phyloP scores from a whole-genome alignment of 129 eudicot genomes.

The Saposhnikovia divaricata region DNA sequence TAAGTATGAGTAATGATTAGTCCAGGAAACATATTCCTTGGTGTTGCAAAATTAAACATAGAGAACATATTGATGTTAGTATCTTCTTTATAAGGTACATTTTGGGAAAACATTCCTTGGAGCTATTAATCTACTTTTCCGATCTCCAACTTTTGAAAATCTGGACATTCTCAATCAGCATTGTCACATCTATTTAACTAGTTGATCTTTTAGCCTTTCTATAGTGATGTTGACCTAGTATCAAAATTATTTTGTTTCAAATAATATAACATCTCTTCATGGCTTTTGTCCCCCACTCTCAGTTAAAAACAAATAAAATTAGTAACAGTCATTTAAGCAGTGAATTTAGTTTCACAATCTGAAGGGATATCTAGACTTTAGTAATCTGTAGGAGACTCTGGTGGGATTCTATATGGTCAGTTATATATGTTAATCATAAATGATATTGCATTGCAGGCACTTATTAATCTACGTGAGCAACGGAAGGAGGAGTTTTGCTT shows the following conservation, averaged over 20 bases:
- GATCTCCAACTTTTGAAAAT: background rate
- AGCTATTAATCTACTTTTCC: background rate
- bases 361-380: slow-evolving; percentile 10
- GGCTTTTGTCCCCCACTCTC: background rate
- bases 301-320: background rate
- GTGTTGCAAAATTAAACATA: background rate
- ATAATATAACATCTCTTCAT: background rate
- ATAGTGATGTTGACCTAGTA: background rate
- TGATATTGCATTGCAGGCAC: slow-evolving; percentile 45
- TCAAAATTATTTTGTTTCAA: background rate
- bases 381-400: slow-evolving; percentile 22
- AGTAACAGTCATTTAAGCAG: slow-evolving; percentile 11
- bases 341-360: background rate
- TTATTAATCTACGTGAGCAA: slow-evolving; percentile 27
- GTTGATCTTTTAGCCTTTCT: background rate
- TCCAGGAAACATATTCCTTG: background rate
- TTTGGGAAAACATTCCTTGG: slow-evolving; percentile 12
- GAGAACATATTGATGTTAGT: slow-evolving; percentile 9
- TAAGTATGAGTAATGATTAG: background rate
- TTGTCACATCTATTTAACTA: background rate
- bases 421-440: slow-evolving; percentile 26
- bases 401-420: slow-evolving; percentile 20
- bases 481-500: slow-evolving; percentile 19
- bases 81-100: slow-evolving; percentile 3
- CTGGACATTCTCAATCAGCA: background rate